phyloP scores from a whole-genome alignment of 768 basidiomycete genomes.

The Strobilomyces confusus region DNA sequence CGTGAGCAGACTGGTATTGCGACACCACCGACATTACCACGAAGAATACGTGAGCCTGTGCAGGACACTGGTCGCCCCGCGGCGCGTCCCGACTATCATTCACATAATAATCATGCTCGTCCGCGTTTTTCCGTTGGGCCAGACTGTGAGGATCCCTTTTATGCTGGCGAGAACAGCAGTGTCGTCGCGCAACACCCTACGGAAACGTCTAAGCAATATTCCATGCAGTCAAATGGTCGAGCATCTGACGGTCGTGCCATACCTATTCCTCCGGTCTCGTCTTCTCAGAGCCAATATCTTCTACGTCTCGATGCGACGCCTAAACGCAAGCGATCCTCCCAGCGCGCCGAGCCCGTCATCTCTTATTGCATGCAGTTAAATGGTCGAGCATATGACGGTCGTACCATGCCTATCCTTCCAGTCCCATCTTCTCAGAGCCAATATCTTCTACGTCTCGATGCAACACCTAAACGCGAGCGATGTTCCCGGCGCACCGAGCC shows the following conservation, averaged over 20 bases:
- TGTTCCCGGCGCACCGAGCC: constrained; percentile 16
- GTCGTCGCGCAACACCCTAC: not conserved
- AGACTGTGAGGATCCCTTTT: constrained; percentile 1
- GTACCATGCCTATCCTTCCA: constrained; percentile 9
- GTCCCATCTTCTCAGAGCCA: constrained; percentile 32
- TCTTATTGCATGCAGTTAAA: constrained; percentile 21
- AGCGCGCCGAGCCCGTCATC: constrained; percentile 14
- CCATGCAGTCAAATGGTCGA: constrained; percentile 1
- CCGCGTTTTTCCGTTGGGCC: not conserved
- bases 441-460: constrained; percentile 29
- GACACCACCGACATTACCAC: constrained; percentile 18
- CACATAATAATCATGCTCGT: not conserved
- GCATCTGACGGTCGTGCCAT: not conserved
- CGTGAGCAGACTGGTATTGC: constrained; percentile 1
- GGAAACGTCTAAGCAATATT: not conserved
- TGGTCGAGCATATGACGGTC: constrained; percentile 1
- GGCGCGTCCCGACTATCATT: too few species aligned
- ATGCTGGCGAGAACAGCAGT: not conserved
- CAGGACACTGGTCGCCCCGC: too few species aligned
- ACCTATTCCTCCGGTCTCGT: constrained; percentile 18
- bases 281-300: constrained; percentile 34
- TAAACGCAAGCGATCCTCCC: constrained; percentile 34
- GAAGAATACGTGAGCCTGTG: not conserved
- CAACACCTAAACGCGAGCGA: constrained; percentile 35
- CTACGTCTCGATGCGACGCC: constrained; percentile 30